phyloP scores from a whole-genome alignment of 495 filamentous ascomycete genomes.

The Neurospora hispaniola region DNA sequence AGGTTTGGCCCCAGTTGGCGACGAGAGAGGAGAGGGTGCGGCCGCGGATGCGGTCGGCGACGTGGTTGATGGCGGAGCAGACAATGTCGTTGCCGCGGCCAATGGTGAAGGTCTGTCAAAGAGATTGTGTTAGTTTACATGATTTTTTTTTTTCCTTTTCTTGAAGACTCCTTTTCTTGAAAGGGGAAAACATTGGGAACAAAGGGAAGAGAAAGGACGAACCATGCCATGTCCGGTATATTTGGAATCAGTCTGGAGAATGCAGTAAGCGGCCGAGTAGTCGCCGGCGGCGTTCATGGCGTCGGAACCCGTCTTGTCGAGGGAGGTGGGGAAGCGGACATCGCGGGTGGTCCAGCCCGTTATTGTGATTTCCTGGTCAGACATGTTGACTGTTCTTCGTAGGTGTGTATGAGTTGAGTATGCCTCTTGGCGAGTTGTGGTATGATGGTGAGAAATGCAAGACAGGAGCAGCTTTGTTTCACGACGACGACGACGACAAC shows the following conservation, averaged over 20 bases:
- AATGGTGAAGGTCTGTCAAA: conserved; percentile 80
- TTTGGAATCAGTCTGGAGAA: conserved; percentile 68
- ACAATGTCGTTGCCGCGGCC: conserved; percentile 93
- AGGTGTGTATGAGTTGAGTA: background rate
- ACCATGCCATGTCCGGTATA: conserved; percentile 83
- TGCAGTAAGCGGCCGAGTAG: conserved; percentile 88
- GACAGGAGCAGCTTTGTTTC: background rate
- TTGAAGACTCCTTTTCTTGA: no score
- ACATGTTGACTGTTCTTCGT: conserved; percentile 18
- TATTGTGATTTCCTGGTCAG: conserved; percentile 55
- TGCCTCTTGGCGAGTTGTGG: background rate
- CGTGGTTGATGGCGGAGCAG: conserved; percentile 68
- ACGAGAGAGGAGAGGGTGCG: conserved; percentile 67
- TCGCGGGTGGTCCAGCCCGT: conserved; percentile 71
- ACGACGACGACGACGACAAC: background rate
- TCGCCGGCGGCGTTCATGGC: conserved; percentile 95
- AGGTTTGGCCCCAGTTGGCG: conserved; percentile 76
- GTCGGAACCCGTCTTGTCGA: conserved; percentile 91
- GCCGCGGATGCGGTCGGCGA: conserved; percentile 61
- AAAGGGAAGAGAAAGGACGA: conserved; percentile 8
- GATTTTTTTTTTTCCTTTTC: no score
- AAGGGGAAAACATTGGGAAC: background rate
- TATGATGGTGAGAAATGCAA: background rate
- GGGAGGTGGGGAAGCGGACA: conserved; percentile 87
- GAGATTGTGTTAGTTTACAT: background rate